Evolutionary conservation across 2,329 filamentous ascomycete species (phyloP).

Genomic region (Cladosporium phlei): DNA sequence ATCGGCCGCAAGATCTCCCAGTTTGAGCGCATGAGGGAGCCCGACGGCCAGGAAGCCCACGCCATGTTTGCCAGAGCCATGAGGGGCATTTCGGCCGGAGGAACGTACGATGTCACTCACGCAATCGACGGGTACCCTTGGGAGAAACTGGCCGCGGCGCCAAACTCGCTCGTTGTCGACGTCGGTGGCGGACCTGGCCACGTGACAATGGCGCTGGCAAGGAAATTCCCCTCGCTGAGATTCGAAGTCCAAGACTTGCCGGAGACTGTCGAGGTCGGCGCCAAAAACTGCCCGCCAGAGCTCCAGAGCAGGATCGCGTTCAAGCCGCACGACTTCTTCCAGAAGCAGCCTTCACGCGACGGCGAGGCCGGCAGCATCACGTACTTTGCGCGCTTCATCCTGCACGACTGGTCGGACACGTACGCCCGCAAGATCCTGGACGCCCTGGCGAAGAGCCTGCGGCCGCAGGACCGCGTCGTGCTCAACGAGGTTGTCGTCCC

Average conservation of each 20-base stretch:
- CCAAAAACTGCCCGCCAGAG: slow-evolving; percentile 18
- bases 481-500: slow-evolving; percentile 24
- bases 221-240: slow-evolving; percentile 17
- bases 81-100: slow-evolving; percentile 21
- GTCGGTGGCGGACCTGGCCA: slow-evolving; percentile 23
- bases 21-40: slow-evolving; percentile 17
- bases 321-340: background rate
- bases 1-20: slow-evolving; percentile 20
- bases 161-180: slow-evolving; percentile 16
- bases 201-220: slow-evolving; percentile 21
- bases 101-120: slow-evolving; percentile 20
- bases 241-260: slow-evolving; percentile 24
- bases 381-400: slow-evolving; percentile 23
- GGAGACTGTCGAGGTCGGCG: slow-evolving; percentile 22
- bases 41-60: slow-evolving; percentile 18
- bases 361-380: background rate
- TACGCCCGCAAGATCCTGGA: slow-evolving; percentile 21
- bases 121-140: slow-evolving; percentile 22
- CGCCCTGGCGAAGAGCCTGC: slow-evolving; percentile 18
- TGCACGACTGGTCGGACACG: slow-evolving; percentile 26
- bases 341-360: background rate
- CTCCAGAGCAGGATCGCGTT: slow-evolving; percentile 16
- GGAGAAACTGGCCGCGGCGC: slow-evolving; percentile 16
- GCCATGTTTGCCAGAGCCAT: slow-evolving; percentile 23
- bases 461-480: slow-evolving; percentile 21